These are phyloP conservation scores for Nannochloris sp. DNA, from an alignment of 139 green algal species.

Conservation along the genomic window DNA sequence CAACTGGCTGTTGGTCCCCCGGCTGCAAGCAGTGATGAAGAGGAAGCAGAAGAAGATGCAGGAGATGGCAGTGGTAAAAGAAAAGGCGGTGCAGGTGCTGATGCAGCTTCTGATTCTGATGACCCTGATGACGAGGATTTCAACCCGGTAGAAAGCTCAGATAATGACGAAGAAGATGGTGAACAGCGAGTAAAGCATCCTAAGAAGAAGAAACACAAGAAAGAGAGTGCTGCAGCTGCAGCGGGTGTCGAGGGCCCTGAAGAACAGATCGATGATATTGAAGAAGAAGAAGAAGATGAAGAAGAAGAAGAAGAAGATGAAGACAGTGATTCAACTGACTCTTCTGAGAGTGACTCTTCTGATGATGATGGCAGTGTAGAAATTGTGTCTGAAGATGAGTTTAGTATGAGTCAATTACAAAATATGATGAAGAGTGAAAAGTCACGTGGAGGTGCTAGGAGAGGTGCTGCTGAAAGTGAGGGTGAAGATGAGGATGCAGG, in stretches of 20 bases:
- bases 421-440: slow-evolving; percentile 3
- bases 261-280: neutral
- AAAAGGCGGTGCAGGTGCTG: neutral
- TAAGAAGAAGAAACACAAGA: slow-evolving; percentile 15
- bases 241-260: neutral
- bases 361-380: slow-evolving; percentile 21
- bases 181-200: slow-evolving; percentile 7
- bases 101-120: slow-evolving; percentile 12
- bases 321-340: neutral
- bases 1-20: slow-evolving; percentile 12
- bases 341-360: neutral
- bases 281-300: slow-evolving; percentile 1
- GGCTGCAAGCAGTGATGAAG: slow-evolving; percentile 9
- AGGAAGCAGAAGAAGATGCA: neutral
- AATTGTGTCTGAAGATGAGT: slow-evolving; percentile 22
- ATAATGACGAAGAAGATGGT: neutral
- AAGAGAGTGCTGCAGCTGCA: neutral
- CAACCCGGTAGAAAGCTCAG: neutral
- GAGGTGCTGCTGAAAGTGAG: too few species aligned
- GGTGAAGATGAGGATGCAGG: too few species aligned
- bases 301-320: neutral
- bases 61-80: neutral
- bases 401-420: slow-evolving; percentile 11
- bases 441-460: too few species aligned
- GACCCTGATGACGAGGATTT: slow-evolving; percentile 32